phyloP scores from a whole-genome alignment of 306 rosid species.

The Luffa acutangula region DNA sequence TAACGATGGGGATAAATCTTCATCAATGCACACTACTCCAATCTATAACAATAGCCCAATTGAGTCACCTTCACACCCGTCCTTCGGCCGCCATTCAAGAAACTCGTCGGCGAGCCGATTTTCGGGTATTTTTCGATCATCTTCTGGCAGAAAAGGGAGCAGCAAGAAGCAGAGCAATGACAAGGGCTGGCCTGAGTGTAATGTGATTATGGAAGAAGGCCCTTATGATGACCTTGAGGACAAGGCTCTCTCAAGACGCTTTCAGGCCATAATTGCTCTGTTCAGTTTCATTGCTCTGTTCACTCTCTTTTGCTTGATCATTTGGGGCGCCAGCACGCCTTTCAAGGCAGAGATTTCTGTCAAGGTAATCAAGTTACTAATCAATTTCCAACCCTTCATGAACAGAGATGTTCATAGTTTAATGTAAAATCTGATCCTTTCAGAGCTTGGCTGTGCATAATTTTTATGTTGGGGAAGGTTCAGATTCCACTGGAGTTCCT shows the following conservation, averaged over 20 bases:
- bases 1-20: conserved; percentile 87
- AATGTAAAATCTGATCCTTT: conserved; percentile 14
- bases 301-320: conserved; percentile 70
- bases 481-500: conserved; percentile 71
- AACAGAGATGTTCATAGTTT: neutral
- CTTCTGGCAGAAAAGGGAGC: conserved; percentile 64
- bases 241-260: conserved; percentile 40
- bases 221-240: conserved; percentile 59
- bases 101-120: conserved; percentile 82
- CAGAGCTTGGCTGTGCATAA: conserved; percentile 70
- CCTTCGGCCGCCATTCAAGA: conserved; percentile 84
- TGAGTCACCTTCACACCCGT: conserved; percentile 96
- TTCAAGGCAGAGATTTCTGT: conserved; percentile 51
- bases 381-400: neutral
- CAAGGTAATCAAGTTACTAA: too few relatives aligned
- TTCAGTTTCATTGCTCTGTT: conserved; percentile 52
- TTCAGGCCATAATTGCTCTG: conserved; percentile 56
- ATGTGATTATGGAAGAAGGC: conserved; percentile 89
- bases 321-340: conserved; percentile 92
- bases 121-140: conserved; percentile 85
- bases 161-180: conserved; percentile 53
- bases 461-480: conserved; percentile 65
- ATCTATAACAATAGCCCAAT: conserved; percentile 78
- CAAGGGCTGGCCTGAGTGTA: conserved; percentile 98
- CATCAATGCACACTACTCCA: conserved; percentile 82